These are phyloP conservation scores for Ascochyta rabiei DNA, from an alignment of 2,329 filamentous ascomycete species.

Conservation along the genomic window DNA sequence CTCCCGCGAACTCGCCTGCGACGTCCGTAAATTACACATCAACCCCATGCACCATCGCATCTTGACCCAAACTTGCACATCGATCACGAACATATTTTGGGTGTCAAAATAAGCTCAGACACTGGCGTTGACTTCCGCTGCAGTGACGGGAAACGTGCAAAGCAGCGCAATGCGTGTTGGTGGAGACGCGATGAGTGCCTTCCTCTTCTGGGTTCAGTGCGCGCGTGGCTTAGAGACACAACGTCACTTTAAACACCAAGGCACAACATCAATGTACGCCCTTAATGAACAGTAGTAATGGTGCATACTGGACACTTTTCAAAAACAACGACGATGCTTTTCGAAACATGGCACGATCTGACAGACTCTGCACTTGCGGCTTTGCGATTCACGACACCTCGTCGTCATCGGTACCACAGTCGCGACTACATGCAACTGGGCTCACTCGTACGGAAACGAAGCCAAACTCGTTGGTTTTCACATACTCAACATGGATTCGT, in stretches of 20 bases:
- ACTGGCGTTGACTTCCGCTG: slow-evolving; percentile 26
- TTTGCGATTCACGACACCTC: neutral
- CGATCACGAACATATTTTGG: neutral
- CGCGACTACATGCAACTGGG: neutral
- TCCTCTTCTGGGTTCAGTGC: slow-evolving; percentile 25
- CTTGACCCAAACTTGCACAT: neutral
- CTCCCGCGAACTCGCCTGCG: slow-evolving; percentile 2
- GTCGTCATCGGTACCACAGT: neutral
- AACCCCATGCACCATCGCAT: neutral
- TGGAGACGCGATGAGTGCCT: slow-evolving; percentile 29
- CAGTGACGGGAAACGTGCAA: slow-evolving; percentile 21
- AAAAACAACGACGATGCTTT: neutral
- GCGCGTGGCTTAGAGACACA: slow-evolving; percentile 13
- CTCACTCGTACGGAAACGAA: neutral
- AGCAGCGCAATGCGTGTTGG: slow-evolving; percentile 23
- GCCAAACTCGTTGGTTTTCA: neutral
- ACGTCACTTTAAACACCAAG: slow-evolving; percentile 10
- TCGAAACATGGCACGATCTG: neutral
- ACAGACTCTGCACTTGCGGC: neutral
- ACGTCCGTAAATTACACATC: neutral
- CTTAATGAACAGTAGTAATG: neutral
- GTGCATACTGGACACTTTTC: neutral
- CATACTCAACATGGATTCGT: too few species aligned
- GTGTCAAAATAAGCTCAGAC: slow-evolving; percentile 32
- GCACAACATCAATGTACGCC: neutral